Evolutionary conservation across 176 grass and related monocot species (phyloP), one percentile per base, ranked within the genome.

Genomic region (Carex parvula): DNA sequence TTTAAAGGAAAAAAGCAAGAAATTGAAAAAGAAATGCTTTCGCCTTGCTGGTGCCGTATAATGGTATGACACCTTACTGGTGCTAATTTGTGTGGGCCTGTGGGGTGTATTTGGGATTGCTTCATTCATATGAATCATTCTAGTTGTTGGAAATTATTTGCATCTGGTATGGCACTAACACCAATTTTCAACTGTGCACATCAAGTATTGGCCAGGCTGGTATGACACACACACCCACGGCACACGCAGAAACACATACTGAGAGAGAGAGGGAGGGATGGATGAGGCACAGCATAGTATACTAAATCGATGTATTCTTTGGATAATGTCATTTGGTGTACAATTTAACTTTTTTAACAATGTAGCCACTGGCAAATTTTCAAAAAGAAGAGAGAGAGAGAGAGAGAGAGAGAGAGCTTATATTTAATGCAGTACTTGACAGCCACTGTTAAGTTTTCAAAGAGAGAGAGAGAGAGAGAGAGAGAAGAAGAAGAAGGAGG

Each of bases 1-100:
- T 75, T 83, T 65, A 60, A 74, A 41, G 18, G 79, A 85, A 80
- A 82, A 48, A 24, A 16, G 52, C 29, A 59, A 39, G 6, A 21
- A 74, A 79, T 64, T 16, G 66, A 70, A 41, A 41, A 70, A 33
- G n/a, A 69, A 70, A 41, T 76, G 18, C 18, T 48, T 72, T 8
- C 4, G 6, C 39, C 18, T 21, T 18, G 9, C 69, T 71, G 68
- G 17, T 46, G 30, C 39, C 68, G 0, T 8, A 46, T 71, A 71
- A 37, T 48, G 33, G 32, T 32, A 70, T 41, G 41, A 12, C 2
- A 48, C 35, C 18, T 72, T 20, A 72, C 7, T 72, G 41, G 35
- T 72, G 39, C 35, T 44, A 41, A 11, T 20, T 72, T 41, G 14
- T 42, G 35, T 70, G 35, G 16, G 33, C 16, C 35, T 70, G 66